Conservation (phyloP, 1,284 basidiomycete species). For the Neolentinus lepideus region DNA sequence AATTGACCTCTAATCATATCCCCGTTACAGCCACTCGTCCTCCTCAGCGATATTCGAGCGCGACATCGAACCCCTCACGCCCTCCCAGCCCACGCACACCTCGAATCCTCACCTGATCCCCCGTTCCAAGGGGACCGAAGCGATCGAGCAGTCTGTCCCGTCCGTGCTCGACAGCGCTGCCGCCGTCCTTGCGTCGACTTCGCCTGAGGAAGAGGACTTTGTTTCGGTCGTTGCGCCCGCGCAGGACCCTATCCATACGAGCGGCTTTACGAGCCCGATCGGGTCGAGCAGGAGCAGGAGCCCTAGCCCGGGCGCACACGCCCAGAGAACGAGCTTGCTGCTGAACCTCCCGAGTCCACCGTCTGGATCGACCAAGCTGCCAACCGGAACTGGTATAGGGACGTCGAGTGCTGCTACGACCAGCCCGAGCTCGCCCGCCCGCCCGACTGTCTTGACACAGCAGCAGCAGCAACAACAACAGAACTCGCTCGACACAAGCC, state of each 20-base stretch:
- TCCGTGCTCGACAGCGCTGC: slow-evolving; percentile 72
- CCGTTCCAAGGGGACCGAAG: slow-evolving; percentile 60
- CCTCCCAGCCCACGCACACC: slow-evolving; percentile 36
- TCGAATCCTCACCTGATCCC: slow-evolving; percentile 65
- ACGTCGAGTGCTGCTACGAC: background rate
- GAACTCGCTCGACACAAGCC: slow-evolving; percentile 7
- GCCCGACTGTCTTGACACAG: slow-evolving; percentile 17
- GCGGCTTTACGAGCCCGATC: slow-evolving; percentile 59
- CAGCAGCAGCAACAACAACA: background rate
- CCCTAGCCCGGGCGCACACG: slow-evolving; percentile 36
- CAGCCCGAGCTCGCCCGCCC: slow-evolving; percentile 10
- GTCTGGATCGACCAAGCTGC: slow-evolving; percentile 17
- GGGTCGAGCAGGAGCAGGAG: slow-evolving; percentile 58
- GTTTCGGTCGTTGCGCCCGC: slow-evolving; percentile 54
- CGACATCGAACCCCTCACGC: slow-evolving; percentile 66
- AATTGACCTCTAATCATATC: slow-evolving; percentile 6
- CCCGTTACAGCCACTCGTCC: slow-evolving; percentile 51
- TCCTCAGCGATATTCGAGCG: slow-evolving; percentile 79
- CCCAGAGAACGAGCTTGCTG: slow-evolving; percentile 21
- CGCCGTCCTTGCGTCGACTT: slow-evolving; percentile 45
- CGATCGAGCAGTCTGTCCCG: slow-evolving; percentile 65
- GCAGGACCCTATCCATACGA: slow-evolving; percentile 19
- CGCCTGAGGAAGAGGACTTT: slow-evolving; percentile 35
- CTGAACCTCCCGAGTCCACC: slow-evolving; percentile 23
- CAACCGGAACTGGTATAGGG: background rate